These are phyloP conservation scores for Fragosphaeria purpurea DNA, from an alignment of 2,329 filamentous ascomycete species.

Conservation along the genomic window DNA sequence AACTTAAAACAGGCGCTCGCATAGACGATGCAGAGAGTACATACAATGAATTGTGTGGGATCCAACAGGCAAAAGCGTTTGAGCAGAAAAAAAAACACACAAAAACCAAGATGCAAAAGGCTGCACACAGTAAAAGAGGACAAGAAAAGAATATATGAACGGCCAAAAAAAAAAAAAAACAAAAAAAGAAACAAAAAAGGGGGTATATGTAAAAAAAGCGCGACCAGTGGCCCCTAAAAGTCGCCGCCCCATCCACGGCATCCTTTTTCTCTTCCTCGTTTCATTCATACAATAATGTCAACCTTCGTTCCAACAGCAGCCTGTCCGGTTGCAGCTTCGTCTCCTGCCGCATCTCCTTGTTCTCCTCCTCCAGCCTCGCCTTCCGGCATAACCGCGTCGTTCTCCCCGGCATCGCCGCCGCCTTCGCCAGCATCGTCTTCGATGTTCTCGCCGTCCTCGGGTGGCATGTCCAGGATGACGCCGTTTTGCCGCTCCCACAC, in stretches of 20 bases:
- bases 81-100: background rate
- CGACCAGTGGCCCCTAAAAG: too few relatives aligned
- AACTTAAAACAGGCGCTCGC: too few relatives aligned
- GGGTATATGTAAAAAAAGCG: too few relatives aligned
- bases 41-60: too few relatives aligned
- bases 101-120: background rate
- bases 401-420: background rate
- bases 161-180: too few relatives aligned
- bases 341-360: too few relatives aligned
- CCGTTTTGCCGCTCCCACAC: slow-evolving; percentile 61
- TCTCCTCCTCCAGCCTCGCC: too few relatives aligned
- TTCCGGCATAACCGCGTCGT: background rate
- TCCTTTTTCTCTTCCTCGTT: background rate
- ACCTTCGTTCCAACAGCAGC: background rate
- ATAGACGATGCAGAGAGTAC: too few relatives aligned
- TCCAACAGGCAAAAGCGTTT: too few relatives aligned
- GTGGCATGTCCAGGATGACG: slow-evolving; percentile 28
- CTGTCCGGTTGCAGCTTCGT: background rate
- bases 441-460: background rate
- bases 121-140: background rate
- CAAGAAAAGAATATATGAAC: background rate
- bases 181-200: background rate
- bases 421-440: slow-evolving; percentile 3
- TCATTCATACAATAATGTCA: background rate
- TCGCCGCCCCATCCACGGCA: too few relatives aligned